These are phyloP conservation scores for Cladorrhinum samala DNA, from an alignment of 495 filamentous ascomycete genomes.

Conservation along the genomic window DNA sequence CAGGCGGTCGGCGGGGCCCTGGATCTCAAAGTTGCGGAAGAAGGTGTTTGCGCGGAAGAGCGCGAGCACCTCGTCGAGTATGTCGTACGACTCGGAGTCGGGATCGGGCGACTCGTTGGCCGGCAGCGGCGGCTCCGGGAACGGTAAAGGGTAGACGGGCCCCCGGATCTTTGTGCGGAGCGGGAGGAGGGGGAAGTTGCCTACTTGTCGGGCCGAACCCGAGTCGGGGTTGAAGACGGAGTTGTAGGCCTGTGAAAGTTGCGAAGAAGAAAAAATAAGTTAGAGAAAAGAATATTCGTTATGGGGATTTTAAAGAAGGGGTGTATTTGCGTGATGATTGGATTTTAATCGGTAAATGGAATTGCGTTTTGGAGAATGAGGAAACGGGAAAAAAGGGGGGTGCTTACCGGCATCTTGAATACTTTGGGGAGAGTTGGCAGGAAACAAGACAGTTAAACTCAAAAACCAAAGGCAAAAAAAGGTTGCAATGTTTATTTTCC, in stretches of 20 bases:
- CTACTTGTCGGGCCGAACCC: constrained; percentile 44
- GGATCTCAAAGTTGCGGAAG: constrained; percentile 99
- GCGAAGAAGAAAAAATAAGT: too few species aligned
- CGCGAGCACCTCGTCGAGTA: constrained; percentile 84
- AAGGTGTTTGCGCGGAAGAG: constrained; percentile 97
- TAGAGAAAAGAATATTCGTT: too few species aligned
- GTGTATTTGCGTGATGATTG: too few species aligned
- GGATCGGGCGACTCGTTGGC: constrained; percentile 68
- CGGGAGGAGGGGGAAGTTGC: constrained; percentile 91
- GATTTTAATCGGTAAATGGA: too few species aligned
- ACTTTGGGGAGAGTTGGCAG: background rate
- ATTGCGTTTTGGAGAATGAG: too few species aligned
- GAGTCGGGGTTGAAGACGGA: constrained; percentile 84
- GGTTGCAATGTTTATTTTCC: too few species aligned
- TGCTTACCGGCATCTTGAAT: constrained; percentile 24
- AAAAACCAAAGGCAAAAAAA: too few species aligned
- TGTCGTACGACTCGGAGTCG: constrained; percentile 84
- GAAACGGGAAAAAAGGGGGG: too few species aligned
- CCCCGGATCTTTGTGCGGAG: constrained; percentile 89
- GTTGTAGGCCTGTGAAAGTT: constrained; percentile 84
- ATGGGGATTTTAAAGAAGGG: too few species aligned
- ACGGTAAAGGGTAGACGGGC: constrained; percentile 74
- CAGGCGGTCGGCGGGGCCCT: constrained; percentile 88
- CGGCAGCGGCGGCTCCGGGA: constrained; percentile 56
- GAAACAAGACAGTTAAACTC: too few species aligned